Conservation (phyloP, 768 basidiomycete species). For the Russula brevipes region DNA sequence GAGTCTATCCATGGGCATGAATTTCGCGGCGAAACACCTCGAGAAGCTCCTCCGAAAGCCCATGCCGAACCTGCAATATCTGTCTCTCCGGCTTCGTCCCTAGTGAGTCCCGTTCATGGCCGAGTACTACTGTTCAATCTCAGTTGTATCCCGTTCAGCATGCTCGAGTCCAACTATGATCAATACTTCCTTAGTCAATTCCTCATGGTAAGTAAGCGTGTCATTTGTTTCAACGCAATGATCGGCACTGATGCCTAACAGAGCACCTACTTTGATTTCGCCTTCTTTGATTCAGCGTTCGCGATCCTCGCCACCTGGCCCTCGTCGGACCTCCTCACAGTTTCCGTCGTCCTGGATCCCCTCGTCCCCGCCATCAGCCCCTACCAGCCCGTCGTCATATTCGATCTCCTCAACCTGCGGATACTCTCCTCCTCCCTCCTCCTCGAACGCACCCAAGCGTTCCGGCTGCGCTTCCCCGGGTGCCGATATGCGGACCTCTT, state of each 20-base stretch:
- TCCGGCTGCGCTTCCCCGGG: constrained; percentile 69
- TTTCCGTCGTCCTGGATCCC: constrained; percentile 63
- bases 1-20: constrained; percentile 65
- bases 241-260: no score
- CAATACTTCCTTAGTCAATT: no score
- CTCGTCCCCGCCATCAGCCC: no score
- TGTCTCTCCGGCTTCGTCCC: constrained; percentile 74
- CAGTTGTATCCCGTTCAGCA: no score
- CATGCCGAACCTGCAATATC: constrained; percentile 40
- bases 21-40: constrained; percentile 75
- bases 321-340: constrained; percentile 33
- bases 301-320: constrained; percentile 62
- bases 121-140: no score
- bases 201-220: no score
- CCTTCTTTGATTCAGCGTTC: constrained; percentile 77
- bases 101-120: constrained; percentile 32
- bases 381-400: constrained; percentile 48
- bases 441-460: constrained; percentile 41
- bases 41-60: constrained; percentile 59
- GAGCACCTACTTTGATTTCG: no score
- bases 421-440: constrained; percentile 43
- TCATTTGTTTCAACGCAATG: no score
- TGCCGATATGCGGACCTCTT: constrained; percentile 50
- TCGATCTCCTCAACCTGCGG: constrained; percentile 56
- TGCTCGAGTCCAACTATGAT: not conserved